These are phyloP conservation scores for Phytomonas sp. DNA, from an alignment of 208 protist genomes.

Conservation along the genomic window DNA sequence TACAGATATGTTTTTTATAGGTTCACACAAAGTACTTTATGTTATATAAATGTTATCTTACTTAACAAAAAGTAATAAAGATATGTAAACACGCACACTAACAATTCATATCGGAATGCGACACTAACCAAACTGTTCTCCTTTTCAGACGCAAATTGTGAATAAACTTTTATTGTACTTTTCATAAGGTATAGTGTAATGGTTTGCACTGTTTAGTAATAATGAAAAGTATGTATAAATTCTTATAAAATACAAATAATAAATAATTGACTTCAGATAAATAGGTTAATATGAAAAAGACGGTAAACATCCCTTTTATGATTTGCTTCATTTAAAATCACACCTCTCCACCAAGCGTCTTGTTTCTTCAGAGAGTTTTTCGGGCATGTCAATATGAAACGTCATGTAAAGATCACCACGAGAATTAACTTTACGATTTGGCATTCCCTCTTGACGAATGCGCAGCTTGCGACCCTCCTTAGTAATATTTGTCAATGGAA, in stretches of 20 bases:
- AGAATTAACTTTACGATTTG: conserved; percentile 54
- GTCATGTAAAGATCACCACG: conserved; percentile 75
- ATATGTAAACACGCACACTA: neutral
- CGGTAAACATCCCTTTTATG: neutral
- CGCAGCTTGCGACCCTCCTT: conserved; percentile 67
- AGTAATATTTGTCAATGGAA: conserved; percentile 68
- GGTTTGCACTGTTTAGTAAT: conserved; percentile 6
- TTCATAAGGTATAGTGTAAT: neutral
- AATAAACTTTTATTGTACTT: conserved; percentile 6
- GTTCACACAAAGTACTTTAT: neutral
- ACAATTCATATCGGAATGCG: neutral
- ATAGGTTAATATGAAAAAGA: conserved; percentile 7
- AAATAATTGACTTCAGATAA: conserved; percentile 7
- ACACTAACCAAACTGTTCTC: neutral
- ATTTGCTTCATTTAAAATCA: conserved; percentile 39
- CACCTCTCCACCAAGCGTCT: conserved; percentile 74
- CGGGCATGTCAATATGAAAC: conserved; percentile 71
- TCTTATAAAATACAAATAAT: conserved; percentile 13
- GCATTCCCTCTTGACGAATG: conserved; percentile 64
- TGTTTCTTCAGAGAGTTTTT: conserved; percentile 61
- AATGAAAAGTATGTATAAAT: conserved; percentile 19
- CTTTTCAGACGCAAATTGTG: neutral
- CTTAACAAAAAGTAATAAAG: neutral
- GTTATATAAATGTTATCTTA: neutral
- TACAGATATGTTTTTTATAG: neutral